phyloP scores from a whole-genome alignment of 306 rosid genomes.

The Cicer pinnatifidum region DNA sequence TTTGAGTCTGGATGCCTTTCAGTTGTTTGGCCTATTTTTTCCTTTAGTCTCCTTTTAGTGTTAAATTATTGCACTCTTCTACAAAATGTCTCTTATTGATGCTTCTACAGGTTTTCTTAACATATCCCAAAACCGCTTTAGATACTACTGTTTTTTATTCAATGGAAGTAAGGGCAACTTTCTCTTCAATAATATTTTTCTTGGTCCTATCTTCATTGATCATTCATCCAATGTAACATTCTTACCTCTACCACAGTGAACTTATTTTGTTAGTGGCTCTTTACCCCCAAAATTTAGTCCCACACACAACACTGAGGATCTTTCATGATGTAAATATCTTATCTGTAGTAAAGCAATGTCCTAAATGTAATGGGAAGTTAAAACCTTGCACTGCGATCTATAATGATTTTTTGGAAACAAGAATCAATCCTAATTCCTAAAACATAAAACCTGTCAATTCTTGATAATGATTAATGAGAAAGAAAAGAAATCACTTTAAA shows the following conservation, averaged over 20 bases:
- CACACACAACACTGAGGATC: neutral
- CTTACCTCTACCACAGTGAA: neutral
- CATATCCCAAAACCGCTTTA: neutral
- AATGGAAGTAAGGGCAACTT: neutral
- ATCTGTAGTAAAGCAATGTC: constrained; percentile 22
- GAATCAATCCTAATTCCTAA: neutral
- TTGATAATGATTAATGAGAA: constrained; percentile 20
- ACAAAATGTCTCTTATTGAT: neutral
- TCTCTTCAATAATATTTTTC: neutral
- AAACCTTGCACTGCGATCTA: constrained; percentile 20
- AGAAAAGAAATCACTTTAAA: constrained; percentile 29
- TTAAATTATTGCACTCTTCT: constrained; percentile 4
- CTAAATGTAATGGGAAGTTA: constrained; percentile 1
- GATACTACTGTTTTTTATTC: neutral
- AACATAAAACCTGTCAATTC: constrained; percentile 19
- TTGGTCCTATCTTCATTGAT: neutral
- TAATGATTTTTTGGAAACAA: constrained; percentile 9
- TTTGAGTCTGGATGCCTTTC: neutral
- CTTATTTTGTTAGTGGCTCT: neutral
- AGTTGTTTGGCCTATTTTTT: neutral
- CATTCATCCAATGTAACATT: neutral
- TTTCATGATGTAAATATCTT: neutral
- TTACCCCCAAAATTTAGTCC: constrained; percentile 8
- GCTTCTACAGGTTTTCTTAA: neutral
- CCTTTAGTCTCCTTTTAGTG: neutral